phyloP scores from a whole-genome alignment of 2,329 filamentous ascomycete genomes.

The Alternaria sp. region DNA sequence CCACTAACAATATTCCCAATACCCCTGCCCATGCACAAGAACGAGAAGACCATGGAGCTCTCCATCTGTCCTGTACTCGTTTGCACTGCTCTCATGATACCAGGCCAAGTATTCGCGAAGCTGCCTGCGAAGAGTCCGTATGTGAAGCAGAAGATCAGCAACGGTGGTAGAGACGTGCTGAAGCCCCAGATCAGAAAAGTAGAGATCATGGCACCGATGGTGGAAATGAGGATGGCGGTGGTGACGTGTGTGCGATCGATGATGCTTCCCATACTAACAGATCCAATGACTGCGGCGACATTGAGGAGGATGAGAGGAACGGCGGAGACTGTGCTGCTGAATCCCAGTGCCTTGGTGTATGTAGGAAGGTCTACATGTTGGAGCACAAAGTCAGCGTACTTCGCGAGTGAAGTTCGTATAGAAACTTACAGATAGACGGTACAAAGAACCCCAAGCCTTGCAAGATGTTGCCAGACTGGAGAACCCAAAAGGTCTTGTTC shows the following conservation, averaged over 20 bases:
- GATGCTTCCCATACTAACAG: constrained; percentile 44
- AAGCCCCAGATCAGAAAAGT: constrained; percentile 58
- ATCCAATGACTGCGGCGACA: constrained; percentile 44
- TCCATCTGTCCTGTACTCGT: constrained; percentile 22
- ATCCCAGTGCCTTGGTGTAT: constrained; percentile 38
- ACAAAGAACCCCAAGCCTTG: constrained; percentile 51
- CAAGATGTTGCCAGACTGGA: constrained; percentile 44
- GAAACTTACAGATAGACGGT: constrained; percentile 42
- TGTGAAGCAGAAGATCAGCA: constrained; percentile 42
- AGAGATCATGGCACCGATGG: constrained; percentile 49
- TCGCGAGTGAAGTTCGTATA: background rate
- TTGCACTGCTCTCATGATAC: constrained; percentile 33
- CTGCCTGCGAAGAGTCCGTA: constrained; percentile 47
- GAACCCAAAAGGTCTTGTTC: constrained; percentile 38
- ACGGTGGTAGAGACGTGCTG: constrained; percentile 40
- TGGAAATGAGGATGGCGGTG: constrained; percentile 52
- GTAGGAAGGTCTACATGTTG: constrained; percentile 32
- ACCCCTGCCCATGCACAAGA: constrained; percentile 56
- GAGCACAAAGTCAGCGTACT: background rate
- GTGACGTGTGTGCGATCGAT: constrained; percentile 53
- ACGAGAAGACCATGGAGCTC: constrained; percentile 54
- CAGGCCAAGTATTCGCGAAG: constrained; percentile 33
- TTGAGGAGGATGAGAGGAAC: constrained; percentile 47
- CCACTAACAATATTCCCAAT: constrained; percentile 59
- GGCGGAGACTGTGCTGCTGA: constrained; percentile 29